Base-by-base conservation (phyloP, 257 asterid species). In the Paraleonurus japonicus region DNA sequence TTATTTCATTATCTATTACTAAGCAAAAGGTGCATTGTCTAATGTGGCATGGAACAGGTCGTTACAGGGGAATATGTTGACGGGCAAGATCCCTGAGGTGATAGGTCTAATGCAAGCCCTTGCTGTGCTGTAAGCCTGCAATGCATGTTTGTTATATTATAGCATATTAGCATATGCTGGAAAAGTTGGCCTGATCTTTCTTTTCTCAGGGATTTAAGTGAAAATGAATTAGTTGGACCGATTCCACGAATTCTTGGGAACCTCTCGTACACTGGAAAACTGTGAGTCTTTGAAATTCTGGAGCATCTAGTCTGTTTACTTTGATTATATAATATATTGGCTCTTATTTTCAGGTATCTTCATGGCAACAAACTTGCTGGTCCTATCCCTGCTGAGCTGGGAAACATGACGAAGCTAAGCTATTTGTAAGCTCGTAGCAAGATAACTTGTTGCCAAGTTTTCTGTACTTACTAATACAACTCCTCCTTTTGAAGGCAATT, bases 71-170 rank as follows among this genome's bases (percentile, higher is more conserved):
- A 95, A 95, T 78, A 88, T 82, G 93, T 81, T 95, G 47, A 84
- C 96, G 0, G 99, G 99, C 45, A 77, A 77, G 79, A 95, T 95
- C 61, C 99, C 99, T 2, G 99, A 92, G 74, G 99, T 95, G 76
- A 84, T 95, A 26, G 99, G 99, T 73, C 84, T 95, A 28, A 95
- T 95, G 99, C 99, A 95, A 76, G 99, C 99, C 28, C 96, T 95
- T 73, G 99, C 99, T 71, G 99, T 95, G 30, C 68, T 95, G 99
- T 95, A 86, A 88, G 97, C 72, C 51, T 65, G 20, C 33, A 28
- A 28, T 28, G 2, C 73, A 9, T 37, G 24, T 60, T 71, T 27
- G 28, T 17, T 32, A 8, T 4, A 16, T 57, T 1, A n/a, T 8
- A 3, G 15, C 5, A 26, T 37, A 24, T 48, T 9, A 28, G 23